phyloP scores from a whole-genome alignment of 139 green algal species.

The Desmodesmus armatus region DNA sequence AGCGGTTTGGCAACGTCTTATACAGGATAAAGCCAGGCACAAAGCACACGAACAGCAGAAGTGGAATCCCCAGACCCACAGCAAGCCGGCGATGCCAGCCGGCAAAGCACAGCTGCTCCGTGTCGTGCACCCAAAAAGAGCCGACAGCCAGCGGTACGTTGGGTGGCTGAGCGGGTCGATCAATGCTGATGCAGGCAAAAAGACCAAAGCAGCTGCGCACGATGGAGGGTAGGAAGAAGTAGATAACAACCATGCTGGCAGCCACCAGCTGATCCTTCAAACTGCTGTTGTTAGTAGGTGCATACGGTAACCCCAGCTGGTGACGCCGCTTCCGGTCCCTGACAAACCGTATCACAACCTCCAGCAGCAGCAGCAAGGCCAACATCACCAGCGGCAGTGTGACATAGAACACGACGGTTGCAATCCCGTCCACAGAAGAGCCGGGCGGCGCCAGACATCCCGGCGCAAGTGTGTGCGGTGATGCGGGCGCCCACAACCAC shows the following conservation, averaged over 20 bases:
- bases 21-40: neutral
- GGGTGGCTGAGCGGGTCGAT: neutral
- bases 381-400: constrained; percentile 11
- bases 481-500: neutral
- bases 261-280: neutral
- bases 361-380: neutral
- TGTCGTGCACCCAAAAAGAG: constrained; percentile 13
- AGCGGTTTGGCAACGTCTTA: neutral
- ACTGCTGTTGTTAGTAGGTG: neutral
- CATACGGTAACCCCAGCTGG: too few species aligned
- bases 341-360: neutral
- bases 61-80: neutral
- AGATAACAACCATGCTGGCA: neutral
- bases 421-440: neutral
- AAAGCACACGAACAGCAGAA: neutral
- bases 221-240: constrained; percentile 7
- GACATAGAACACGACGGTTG: neutral
- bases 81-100: neutral
- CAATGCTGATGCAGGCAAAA: constrained; percentile 13
- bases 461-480: neutral
- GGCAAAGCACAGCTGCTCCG: neutral
- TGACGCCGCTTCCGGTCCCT: too few species aligned
- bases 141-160: neutral
- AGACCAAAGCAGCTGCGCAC: neutral
- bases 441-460: neutral